phyloP scores from a whole-genome alignment of 225 moss, liverwort and hornwort genomes.

The Pleurozium schreberi region DNA sequence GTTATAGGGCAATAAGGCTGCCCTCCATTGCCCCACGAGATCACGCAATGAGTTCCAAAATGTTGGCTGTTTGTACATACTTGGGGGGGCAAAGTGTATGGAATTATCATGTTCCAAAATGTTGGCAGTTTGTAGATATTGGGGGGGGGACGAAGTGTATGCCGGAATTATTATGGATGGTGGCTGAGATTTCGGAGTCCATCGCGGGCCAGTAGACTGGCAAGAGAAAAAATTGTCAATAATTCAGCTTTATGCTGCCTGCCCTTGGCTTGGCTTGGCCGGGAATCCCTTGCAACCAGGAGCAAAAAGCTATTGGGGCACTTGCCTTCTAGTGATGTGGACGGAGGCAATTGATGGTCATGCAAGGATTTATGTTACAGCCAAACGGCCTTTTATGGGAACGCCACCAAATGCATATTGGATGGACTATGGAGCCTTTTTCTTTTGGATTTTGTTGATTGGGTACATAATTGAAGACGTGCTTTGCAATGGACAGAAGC shows the following conservation, averaged over 20 bases:
- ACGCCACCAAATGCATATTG: neutral
- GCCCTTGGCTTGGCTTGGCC: too few species aligned
- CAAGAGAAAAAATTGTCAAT: neutral
- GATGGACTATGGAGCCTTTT: neutral
- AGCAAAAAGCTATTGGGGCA: neutral
- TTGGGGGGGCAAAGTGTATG: rapidly evolving
- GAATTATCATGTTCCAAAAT: neutral
- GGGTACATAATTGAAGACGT: neutral
- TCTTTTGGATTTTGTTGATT: neutral
- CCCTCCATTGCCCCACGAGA: neutral
- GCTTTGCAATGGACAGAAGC: neutral
- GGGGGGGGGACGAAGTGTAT: neutral
- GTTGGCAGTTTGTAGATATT: neutral
- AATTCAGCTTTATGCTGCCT: neutral
- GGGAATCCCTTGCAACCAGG: neutral
- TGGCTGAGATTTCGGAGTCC: neutral
- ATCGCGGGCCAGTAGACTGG: neutral
- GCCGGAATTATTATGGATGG: neutral
- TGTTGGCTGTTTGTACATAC: neutral
- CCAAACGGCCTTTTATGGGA: neutral
- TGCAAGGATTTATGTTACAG: neutral
- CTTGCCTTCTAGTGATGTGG: neutral
- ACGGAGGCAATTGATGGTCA: neutral
- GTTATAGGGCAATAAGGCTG: neutral
- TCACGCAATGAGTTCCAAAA: neutral